A percentile compares a stretch with the other conserved stretches of the same genome.
These are phyloP conservation scores for Tylopilus subfusipes DNA, from an alignment of 768 basidiomycete species.

Conservation along the genomic window DNA sequence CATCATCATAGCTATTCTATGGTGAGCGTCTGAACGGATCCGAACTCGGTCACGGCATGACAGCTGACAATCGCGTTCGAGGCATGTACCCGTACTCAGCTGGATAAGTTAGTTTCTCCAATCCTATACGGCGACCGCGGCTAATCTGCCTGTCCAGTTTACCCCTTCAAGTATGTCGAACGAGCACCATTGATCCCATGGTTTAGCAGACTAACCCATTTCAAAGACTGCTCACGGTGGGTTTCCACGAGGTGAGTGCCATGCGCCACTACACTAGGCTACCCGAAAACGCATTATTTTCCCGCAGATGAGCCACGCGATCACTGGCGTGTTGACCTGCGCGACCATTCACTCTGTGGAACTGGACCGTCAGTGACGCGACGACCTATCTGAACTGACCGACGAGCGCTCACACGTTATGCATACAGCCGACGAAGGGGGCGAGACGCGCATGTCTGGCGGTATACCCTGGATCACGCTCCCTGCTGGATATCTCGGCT, in stretches of 20 bases:
- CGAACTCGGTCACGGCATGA: neutral
- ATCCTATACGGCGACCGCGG: neutral
- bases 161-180: constrained; percentile 85
- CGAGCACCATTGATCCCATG: neutral
- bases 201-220: constrained; percentile 16
- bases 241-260: constrained; percentile 75
- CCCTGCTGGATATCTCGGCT: constrained; percentile 83
- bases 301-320: constrained; percentile 78
- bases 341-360: constrained; percentile 84
- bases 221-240: constrained; percentile 73
- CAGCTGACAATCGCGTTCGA: constrained; percentile 25
- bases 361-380: constrained; percentile 67
- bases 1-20: constrained; percentile 72
- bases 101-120: constrained; percentile 57
- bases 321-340: constrained; percentile 77
- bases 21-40: constrained; percentile 42
- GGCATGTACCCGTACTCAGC: constrained; percentile 77
- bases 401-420: constrained; percentile 9
- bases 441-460: constrained; percentile 82
- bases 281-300: neutral
- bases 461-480: constrained; percentile 79
- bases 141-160: constrained; percentile 48
- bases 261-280: constrained; percentile 6
- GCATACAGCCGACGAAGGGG: constrained; percentile 76
- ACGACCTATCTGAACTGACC: neutral